A percentile compares a stretch with the other conserved stretches of the same genome.
These are phyloP conservation scores for Penicillium carneum DNA, from an alignment of 2,329 filamentous ascomycete species.

Conservation along the genomic window DNA sequence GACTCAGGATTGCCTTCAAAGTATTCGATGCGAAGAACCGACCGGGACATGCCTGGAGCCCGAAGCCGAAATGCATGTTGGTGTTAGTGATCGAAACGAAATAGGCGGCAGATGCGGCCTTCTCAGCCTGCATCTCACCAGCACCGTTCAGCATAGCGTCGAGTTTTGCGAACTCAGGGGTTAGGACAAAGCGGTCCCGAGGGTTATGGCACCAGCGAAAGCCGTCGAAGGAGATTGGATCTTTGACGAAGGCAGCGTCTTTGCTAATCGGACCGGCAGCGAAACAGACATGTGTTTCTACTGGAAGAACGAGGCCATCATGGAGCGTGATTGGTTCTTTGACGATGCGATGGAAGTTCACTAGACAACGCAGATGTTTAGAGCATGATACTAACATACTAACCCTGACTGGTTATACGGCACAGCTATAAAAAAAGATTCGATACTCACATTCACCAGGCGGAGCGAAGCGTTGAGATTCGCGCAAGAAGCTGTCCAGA, in stretches of 20 bases:
- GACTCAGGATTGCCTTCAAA: slow-evolving; percentile 40
- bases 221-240: slow-evolving; percentile 36
- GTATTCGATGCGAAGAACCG: slow-evolving; percentile 36
- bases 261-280: slow-evolving; percentile 40
- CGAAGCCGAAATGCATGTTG: slow-evolving; percentile 42
- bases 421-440: neutral
- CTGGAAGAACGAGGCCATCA: slow-evolving; percentile 36
- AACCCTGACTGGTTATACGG: neutral
- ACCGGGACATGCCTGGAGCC: slow-evolving; percentile 37
- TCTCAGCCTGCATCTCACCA: neutral
- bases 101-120: slow-evolving; percentile 14
- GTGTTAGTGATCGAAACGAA: slow-evolving; percentile 31
- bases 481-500: slow-evolving; percentile 42
- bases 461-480: slow-evolving; percentile 41
- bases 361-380: slow-evolving; percentile 22
- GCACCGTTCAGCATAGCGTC: neutral
- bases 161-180: neutral
- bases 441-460: slow-evolving; percentile 37
- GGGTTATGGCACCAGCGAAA: slow-evolving; percentile 41
- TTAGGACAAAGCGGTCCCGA: slow-evolving; percentile 21
- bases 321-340: slow-evolving; percentile 35
- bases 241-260: slow-evolving; percentile 33
- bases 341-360: slow-evolving; percentile 41
- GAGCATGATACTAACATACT: neutral
- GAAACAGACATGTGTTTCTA: slow-evolving; percentile 41